These are phyloP conservation scores for Penicillium cinerascens DNA, from an alignment of 495 filamentous ascomycete genomes.

Conservation along the genomic window DNA sequence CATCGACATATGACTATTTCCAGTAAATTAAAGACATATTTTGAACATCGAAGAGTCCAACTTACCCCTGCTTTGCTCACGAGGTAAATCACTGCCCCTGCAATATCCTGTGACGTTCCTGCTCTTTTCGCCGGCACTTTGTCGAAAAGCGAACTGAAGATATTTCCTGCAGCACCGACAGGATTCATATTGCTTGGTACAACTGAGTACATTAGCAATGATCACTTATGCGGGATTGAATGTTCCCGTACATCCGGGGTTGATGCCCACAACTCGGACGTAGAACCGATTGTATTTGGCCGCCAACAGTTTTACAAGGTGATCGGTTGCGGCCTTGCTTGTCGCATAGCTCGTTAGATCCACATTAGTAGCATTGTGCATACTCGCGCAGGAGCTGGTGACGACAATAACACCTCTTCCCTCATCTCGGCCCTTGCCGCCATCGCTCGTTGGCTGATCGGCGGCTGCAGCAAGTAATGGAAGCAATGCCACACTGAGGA, in stretches of 20 bases:
- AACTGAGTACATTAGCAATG: constrained; percentile 20
- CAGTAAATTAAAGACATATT: no score
- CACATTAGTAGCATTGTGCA: constrained; percentile 48
- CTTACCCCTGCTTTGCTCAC: constrained; percentile 39
- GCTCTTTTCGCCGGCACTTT: constrained; percentile 43
- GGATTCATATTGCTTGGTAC: constrained; percentile 49
- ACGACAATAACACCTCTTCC: constrained; percentile 42
- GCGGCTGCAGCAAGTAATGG: constrained; percentile 36
- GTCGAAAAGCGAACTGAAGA: constrained; percentile 41
- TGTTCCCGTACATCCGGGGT: constrained; percentile 41
- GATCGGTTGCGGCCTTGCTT: constrained; percentile 46
- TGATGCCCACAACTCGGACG: constrained; percentile 41
- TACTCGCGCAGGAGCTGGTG: constrained; percentile 44
- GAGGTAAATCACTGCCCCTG: constrained; percentile 38
- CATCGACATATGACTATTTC: constrained; percentile 34
- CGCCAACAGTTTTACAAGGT: constrained; percentile 40
- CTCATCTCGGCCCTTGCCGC: constrained; percentile 25
- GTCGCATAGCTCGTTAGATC: constrained; percentile 45
- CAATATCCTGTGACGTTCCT: constrained; percentile 36
- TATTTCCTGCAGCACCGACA: constrained; percentile 39
- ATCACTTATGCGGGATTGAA: neutral
- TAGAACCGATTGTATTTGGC: constrained; percentile 42
- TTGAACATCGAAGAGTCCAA: no score
- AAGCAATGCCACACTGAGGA: constrained; percentile 38
- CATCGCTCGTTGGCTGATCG: neutral